Base-by-base conservation (phyloP, 495 filamentous ascomycete genomes). In the Lophiostoma macrostomum region DNA sequence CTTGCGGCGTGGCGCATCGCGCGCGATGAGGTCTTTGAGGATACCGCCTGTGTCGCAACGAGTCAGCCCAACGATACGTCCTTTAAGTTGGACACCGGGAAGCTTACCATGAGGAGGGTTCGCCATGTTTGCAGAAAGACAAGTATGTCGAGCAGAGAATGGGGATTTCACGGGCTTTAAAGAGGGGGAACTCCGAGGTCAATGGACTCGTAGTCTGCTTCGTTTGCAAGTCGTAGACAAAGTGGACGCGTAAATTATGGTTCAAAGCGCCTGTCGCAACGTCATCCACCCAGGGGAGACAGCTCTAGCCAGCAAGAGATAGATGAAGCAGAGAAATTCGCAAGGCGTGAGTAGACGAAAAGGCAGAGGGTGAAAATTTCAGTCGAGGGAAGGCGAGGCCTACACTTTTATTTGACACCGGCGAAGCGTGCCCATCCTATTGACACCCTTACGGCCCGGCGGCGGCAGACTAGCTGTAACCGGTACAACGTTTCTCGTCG, bases 21-120 rank as follows among this genome's bases (percentile, higher is more conserved):
- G 82, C 29, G 91, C 91, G 51, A 97, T 70, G 64, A 98, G 81
- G 77, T 98, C 93, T 82, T 96, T 97, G 60, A 98, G 85, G 74
- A 91, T 77, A 69, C 94, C 93, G 74, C 93, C 70, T 72, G 45
- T 30, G 45, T 8, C 38, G 11, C 25, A 6, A 14, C 20, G 14
- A 7, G 43, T 56, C 45, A 60, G 57, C 45, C 13, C n/a, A n/a
- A n/a, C n/a, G n/a, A n/a, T n/a, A n/a, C n/a, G n/a, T n/a, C n/a
- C n/a, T n/a, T n/a, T n/a, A n/a, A n/a, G n/a, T n/a, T n/a, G n/a
- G n/a, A n/a, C n/a, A n/a, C n/a, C n/a, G n/a, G n/a, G n/a, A n/a
- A 29, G 28, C 66, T 30, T 54, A 67, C 70, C 93, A 74, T 98
- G 93, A 47, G 93, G 93, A 70, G 86, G 68, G 76, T 95, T 86